phyloP scores from a whole-genome alignment of 2,329 filamentous ascomycete species.

The Colletotrichum truncatum region DNA sequence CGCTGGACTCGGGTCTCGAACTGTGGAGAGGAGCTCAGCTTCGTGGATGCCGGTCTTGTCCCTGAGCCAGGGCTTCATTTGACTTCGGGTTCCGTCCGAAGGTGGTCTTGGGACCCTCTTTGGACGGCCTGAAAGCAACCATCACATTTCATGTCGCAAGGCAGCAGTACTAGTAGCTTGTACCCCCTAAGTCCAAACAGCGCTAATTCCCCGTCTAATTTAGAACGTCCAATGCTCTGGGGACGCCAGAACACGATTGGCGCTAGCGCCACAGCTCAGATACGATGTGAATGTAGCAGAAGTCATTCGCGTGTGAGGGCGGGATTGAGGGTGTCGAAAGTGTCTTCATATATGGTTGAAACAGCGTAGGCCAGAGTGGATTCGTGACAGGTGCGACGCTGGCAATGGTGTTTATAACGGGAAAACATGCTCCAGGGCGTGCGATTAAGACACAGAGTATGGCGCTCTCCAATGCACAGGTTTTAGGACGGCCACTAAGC shows the following conservation, averaged over 20 bases:
- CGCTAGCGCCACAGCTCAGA: constrained; percentile 17
- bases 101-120: background rate
- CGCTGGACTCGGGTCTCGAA: background rate
- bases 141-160: constrained; percentile 2
- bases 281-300: constrained; percentile 12
- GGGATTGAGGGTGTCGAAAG: background rate
- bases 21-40: background rate
- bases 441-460: background rate
- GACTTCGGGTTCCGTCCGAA: constrained; percentile 9
- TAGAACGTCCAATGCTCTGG: constrained; percentile 20
- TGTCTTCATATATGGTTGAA: constrained; percentile 5
- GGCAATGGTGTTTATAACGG: background rate
- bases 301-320: background rate
- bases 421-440: background rate
- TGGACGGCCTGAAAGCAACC: constrained; percentile 4
- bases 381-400: constrained; percentile 4
- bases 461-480: background rate
- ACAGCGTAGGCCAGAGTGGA: constrained; percentile 3
- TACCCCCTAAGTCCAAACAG: background rate
- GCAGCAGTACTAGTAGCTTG: constrained; percentile 21
- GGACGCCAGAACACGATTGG: background rate
- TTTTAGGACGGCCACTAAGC: background rate
- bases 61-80: constrained; percentile 1
- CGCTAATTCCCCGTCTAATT: constrained; percentile 20
- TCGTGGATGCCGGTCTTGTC: background rate